Conservation (phyloP, 1,139 yeast genomes). For the Barnettozyma hawaiiensis region DNA sequence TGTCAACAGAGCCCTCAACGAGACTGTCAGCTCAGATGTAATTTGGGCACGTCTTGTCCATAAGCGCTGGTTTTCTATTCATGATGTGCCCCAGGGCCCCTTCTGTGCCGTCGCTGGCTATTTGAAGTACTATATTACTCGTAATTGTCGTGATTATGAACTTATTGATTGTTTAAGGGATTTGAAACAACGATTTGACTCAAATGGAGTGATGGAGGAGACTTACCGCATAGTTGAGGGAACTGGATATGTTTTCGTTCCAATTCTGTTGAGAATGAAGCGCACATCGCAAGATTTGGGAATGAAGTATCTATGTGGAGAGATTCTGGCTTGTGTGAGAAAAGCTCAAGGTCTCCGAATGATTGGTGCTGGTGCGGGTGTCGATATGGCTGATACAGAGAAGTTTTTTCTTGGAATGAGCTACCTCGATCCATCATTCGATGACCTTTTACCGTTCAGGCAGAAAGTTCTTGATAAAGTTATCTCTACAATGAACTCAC, state of each 20-base stretch:
- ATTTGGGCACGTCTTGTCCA: constrained; percentile 17
- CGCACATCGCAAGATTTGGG: not conserved
- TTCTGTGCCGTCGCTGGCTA: not conserved
- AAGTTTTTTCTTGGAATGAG: constrained; percentile 8
- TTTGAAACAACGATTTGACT: not conserved
- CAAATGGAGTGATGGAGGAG: not conserved
- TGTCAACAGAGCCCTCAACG: constrained; percentile 8
- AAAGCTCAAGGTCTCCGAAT: constrained; percentile 2
- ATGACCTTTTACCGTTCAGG: constrained; percentile 16
- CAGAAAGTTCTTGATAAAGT: constrained; percentile 4
- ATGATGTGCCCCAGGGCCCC: constrained; percentile 6
- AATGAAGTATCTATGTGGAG: constrained; percentile 1
- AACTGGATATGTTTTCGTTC: not conserved
- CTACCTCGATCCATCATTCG: constrained; percentile 19
- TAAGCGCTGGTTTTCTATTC: constrained; percentile 13
- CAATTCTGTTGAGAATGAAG: constrained; percentile 2
- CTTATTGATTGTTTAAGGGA: not conserved
- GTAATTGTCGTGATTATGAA: constrained; percentile 1
- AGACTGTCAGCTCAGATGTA: constrained; percentile 10
- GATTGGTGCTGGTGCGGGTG: not conserved
- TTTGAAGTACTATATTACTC: not conserved
- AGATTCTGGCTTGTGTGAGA: constrained; percentile 3
- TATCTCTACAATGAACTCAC: not conserved
- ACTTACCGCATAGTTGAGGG: not conserved
- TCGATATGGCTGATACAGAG: constrained; percentile 6